These are phyloP conservation scores for Phytopythium vexans DNA, from an alignment of 352 stramenopile species.

Conservation along the genomic window DNA sequence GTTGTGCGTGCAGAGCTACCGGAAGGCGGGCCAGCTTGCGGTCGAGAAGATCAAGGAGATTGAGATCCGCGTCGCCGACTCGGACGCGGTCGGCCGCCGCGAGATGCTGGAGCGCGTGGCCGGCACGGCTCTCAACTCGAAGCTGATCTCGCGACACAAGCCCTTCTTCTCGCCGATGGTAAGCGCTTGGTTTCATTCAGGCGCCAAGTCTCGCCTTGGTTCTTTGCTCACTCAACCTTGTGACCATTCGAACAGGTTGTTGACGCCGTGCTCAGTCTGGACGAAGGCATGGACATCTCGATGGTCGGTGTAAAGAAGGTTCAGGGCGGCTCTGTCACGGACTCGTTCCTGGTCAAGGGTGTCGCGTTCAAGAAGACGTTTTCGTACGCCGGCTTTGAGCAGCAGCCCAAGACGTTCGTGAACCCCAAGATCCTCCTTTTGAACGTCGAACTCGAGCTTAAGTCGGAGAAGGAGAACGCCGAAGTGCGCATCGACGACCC, in stretches of 20 bases:
- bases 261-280: conserved; percentile 92
- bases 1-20: conserved; percentile 48
- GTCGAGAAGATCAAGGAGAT: conserved; percentile 87
- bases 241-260: conserved; percentile 76
- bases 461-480: conserved; percentile 99
- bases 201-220: background rate
- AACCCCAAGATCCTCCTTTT: conserved; percentile 97
- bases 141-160: conserved; percentile 97
- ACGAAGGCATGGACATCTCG: conserved; percentile 83
- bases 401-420: conserved; percentile 98
- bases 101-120: conserved; percentile 92
- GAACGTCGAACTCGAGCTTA: conserved; percentile 99
- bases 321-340: conserved; percentile 94
- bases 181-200: background rate
- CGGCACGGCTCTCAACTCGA: conserved; percentile 97
- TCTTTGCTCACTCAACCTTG: background rate
- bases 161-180: conserved; percentile 98
- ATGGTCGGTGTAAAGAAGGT: conserved; percentile 99
- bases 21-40: conserved; percentile 79
- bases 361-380: conserved; percentile 99
- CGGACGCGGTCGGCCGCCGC: conserved; percentile 68
- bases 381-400: conserved; percentile 99
- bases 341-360: conserved; percentile 97
- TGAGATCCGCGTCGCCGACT: conserved; percentile 78
- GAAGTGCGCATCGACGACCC: conserved; percentile 97